These are phyloP conservation scores for Backusella liffmaniae DNA, from an alignment of 192 early-diverging fungal species.

Conservation along the genomic window DNA sequence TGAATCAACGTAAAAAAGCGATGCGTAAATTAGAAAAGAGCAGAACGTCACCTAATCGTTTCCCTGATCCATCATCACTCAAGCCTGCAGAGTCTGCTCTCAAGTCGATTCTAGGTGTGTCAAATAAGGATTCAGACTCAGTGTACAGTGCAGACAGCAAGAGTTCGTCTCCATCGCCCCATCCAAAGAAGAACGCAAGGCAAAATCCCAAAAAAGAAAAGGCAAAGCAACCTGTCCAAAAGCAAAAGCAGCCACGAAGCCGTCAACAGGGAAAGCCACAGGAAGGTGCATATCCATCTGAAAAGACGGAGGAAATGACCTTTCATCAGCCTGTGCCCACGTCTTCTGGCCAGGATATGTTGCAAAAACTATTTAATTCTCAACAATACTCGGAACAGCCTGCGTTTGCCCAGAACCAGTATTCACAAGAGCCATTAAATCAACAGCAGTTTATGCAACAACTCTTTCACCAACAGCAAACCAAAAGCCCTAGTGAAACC, in stretches of 20 bases:
- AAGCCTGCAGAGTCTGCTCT: constrained; percentile 8
- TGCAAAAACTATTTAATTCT: neutral
- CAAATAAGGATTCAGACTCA: neutral
- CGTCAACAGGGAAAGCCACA: neutral
- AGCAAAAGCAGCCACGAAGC: neutral
- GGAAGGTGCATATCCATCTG: neutral
- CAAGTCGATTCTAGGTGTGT: constrained; percentile 6
- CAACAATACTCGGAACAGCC: constrained; percentile 6
- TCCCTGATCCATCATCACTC: neutral
- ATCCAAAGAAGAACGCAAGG: neutral
- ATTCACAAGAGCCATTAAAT: neutral
- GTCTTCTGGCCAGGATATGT: neutral
- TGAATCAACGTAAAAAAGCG: constrained; percentile 22
- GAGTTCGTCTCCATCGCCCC: neutral
- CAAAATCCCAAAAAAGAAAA: constrained; percentile 5
- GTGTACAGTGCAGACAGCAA: neutral
- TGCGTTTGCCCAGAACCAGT: neutral
- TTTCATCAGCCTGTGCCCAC: constrained; percentile 7
- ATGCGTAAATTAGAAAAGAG: neutral
- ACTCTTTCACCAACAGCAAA: neutral
- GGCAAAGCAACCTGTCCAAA: neutral
- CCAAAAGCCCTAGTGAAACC: neutral
- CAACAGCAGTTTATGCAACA: neutral
- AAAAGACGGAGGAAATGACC: neutral
- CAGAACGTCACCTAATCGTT: neutral